phyloP scores from a whole-genome alignment of 768 basidiomycete genomes.

The Mycena rosella region DNA sequence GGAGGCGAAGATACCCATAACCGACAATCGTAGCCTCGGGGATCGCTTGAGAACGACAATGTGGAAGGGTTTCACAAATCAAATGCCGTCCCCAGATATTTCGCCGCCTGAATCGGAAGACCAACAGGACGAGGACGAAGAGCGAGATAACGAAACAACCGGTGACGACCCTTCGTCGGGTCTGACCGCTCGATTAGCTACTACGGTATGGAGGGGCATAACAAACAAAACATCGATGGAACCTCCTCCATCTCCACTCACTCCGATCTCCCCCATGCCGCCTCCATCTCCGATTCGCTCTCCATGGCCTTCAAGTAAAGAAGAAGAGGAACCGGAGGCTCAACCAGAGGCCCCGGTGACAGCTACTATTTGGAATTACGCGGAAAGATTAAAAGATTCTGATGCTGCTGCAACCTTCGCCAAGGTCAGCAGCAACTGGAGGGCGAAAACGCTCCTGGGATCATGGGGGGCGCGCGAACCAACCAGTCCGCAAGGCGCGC shows the following conservation, averaged over 20 bases:
- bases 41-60: conserved; percentile 68
- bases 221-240: conserved; percentile 84
- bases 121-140: conserved; percentile 46
- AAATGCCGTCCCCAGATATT: conserved; percentile 54
- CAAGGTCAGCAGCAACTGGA: conserved; percentile 83
- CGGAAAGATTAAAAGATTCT: conserved; percentile 80
- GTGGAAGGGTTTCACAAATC: conserved; percentile 78
- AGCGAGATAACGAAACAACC: conserved; percentile 42
- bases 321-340: conserved; percentile 29
- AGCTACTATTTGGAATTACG: conserved; percentile 74
- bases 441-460: conserved; percentile 69
- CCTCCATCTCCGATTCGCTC: conserved; percentile 47
- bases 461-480: conserved; percentile 49
- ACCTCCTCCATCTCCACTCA: conserved; percentile 57
- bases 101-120: conserved; percentile 52
- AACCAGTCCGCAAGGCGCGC: conserved; percentile 28
- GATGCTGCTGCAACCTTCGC: conserved; percentile 77
- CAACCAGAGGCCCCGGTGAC: conserved; percentile 41
- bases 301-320: conserved; percentile 37
- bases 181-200: conserved; percentile 67
- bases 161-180: conserved; percentile 47
- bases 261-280: conserved; percentile 50
- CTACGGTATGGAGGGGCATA: conserved; percentile 81
- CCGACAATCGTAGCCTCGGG: conserved; percentile 60
- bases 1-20: conserved; percentile 47